Evolutionary conservation across 768 basidiomycete species (phyloP).

Genomic region (Lactarius sanguifluus): DNA sequence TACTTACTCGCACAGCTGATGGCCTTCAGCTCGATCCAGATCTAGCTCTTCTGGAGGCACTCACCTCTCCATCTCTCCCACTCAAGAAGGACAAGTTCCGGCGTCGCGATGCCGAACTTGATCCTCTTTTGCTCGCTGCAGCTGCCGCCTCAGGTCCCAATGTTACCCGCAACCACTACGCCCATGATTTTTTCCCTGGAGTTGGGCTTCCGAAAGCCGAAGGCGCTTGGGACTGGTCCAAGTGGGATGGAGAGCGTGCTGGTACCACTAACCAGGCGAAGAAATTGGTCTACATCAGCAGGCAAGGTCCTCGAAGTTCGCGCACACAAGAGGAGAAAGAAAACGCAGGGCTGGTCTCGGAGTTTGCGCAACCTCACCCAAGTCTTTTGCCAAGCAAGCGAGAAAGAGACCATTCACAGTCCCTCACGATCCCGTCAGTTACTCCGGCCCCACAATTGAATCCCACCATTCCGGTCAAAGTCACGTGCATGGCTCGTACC

Average conservation of each 20-base stretch:
- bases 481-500: slow-evolving; percentile 95
- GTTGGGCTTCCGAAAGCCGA: slow-evolving; percentile 53
- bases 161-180: slow-evolving; percentile 82
- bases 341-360: slow-evolving; percentile 43
- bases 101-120: slow-evolving; percentile 70
- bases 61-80: slow-evolving; percentile 51
- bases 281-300: slow-evolving; percentile 63
- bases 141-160: slow-evolving; percentile 73
- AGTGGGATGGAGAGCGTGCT: slow-evolving; percentile 48
- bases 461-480: slow-evolving; percentile 47
- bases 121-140: slow-evolving; percentile 77
- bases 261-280: slow-evolving; percentile 42
- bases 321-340: slow-evolving; percentile 56
- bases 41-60: slow-evolving; percentile 61
- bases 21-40: slow-evolving; percentile 44
- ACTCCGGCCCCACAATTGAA: slow-evolving; percentile 17
- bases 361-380: slow-evolving; percentile 38
- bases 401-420: slow-evolving; percentile 36
- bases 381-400: slow-evolving; percentile 40
- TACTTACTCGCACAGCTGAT: slow-evolving; percentile 33
- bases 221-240: slow-evolving; percentile 58
- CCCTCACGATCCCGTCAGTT: slow-evolving; percentile 25
- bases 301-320: slow-evolving; percentile 70
- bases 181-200: slow-evolving; percentile 74
- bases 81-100: slow-evolving; percentile 45